Conservation (phyloP, 371 early-diverging fungal genomes). For the Lichtheimia hyalospora region DNA sequence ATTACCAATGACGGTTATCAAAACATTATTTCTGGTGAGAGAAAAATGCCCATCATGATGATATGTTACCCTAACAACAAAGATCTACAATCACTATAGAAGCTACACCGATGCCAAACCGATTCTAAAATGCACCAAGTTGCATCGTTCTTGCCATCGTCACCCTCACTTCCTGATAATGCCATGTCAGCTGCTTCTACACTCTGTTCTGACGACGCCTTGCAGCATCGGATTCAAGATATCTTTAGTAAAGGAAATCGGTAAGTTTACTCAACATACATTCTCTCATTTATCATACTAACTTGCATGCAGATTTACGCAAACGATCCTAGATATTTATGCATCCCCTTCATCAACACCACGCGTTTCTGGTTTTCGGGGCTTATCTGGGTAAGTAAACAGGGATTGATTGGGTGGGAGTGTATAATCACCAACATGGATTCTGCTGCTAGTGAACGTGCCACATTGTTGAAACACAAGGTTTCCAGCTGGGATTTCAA, state of each 20-base stretch:
- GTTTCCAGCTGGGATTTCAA: conserved; percentile 69
- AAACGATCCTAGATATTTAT: conserved; percentile 21
- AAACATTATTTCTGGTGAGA: conserved; percentile 52
- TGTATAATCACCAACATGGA: background rate
- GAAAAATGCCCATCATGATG: too few species aligned
- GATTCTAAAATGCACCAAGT: conserved; percentile 18
- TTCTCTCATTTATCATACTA: background rate
- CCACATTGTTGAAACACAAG: conserved; percentile 35
- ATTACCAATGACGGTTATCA: conserved; percentile 45
- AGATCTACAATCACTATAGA: conserved; percentile 4
- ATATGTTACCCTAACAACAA: too few species aligned
- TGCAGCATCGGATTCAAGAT: conserved; percentile 26
- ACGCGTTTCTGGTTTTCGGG: conserved; percentile 6
- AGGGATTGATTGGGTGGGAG: background rate
- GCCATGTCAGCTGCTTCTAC: conserved; percentile 6
- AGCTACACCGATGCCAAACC: conserved; percentile 19
- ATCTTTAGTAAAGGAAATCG: conserved; percentile 24
- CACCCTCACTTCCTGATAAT: conserved; percentile 3
- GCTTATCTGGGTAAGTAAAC: conserved; percentile 11
- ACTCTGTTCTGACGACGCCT: conserved; percentile 14
- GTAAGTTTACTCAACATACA: conserved; percentile 3
- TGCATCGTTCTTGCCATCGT: conserved; percentile 8
- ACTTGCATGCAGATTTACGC: conserved; percentile 11
- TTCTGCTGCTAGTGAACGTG: conserved; percentile 27
- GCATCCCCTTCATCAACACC: conserved; percentile 1